A percentile compares a stretch with the other conserved stretches of the same genome.
Conservation (phyloP, 2,329 filamentous ascomycete genomes). For the Xylaria sp. region DNA sequence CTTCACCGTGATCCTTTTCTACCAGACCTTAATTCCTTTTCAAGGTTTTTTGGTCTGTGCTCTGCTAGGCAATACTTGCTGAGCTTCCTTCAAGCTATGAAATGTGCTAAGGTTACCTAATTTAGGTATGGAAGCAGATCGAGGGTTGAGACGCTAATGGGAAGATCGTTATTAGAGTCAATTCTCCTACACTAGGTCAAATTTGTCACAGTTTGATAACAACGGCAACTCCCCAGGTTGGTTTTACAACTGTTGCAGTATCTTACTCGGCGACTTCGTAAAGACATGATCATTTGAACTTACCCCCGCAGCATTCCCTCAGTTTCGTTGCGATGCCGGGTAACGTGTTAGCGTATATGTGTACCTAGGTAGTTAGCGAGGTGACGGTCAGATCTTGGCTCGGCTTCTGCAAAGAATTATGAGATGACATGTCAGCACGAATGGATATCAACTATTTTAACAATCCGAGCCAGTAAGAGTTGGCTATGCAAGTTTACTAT, state of each 20-base stretch:
- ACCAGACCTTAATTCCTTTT: conserved; percentile 1
- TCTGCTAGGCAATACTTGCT: not conserved
- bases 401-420: conserved; percentile 11
- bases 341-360: not conserved
- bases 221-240: not conserved
- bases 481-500: not conserved
- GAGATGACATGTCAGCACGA: conserved; percentile 17
- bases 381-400: conserved; percentile 8
- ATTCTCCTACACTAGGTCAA: not conserved
- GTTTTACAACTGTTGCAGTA: conserved; percentile 8
- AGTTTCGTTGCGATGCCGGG: conserved; percentile 1
- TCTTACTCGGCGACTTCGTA: conserved; percentile 7
- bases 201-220: conserved; percentile 29
- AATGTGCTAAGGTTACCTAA: not conserved
- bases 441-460: conserved; percentile 3
- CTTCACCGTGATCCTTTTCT: conserved; percentile 31
- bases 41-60: conserved; percentile 1
- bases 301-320: conserved; percentile 11
- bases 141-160: conserved; percentile 21
- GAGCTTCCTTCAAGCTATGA: conserved; percentile 15
- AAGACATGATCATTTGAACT: not conserved
- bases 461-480: not conserved
- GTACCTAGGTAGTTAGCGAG: conserved; percentile 4
- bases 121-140: conserved; percentile 9
- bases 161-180: conserved; percentile 28